Evolutionary conservation across 2,329 filamentous ascomycete species (phyloP), one percentile per base, ranked within the genome.

Genomic region (Fusarium duplospermum): DNA sequence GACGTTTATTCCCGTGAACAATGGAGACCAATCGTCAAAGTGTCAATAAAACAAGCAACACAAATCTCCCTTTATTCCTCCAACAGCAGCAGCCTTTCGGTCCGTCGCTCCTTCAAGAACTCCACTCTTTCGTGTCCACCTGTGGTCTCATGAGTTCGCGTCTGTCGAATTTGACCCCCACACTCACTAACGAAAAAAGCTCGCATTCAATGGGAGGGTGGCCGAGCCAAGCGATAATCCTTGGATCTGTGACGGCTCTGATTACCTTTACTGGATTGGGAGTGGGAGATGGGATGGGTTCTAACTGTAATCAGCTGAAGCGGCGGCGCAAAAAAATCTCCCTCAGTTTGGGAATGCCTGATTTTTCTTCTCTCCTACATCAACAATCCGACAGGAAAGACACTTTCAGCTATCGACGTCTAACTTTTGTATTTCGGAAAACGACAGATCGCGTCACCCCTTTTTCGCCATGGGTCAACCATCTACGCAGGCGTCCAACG

Each of bases 401-500:
- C 27, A 69, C 9, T 20, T 33, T 5, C 11, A 13, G 33, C 27
- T 54, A 6, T 33, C 22, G 6, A 18, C 18, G n/a, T 29, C 6
- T 11, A 10, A 4, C 18, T 22, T 16, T 38, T 52, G 24, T 16
- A 33, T 61, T 27, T 29, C 18, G 54, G 38, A 14, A 0, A 61
- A 27, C 56, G 31, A 35, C 68, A 52, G 16, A 50, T 27, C 24
- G 14, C 22, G 16, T 11, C 14, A 33, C 31, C 33, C 45, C 24
- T n/a, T 59, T 11, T 54, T 27, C 22, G 22, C 31, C 66, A 96
- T 96, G 94, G 93, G 93, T 22, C 88, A 92, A 76, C 93, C 93
- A 67, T 95, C 94, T 2, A 90, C 87, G 65, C 85, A 89, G 87
- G 93, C 93, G 80, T 95, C 93, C 35, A 95, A 96, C 86, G 93